Base-by-base conservation (phyloP, 2,329 filamentous ascomycete genomes). In the Venturia pyrina region DNA sequence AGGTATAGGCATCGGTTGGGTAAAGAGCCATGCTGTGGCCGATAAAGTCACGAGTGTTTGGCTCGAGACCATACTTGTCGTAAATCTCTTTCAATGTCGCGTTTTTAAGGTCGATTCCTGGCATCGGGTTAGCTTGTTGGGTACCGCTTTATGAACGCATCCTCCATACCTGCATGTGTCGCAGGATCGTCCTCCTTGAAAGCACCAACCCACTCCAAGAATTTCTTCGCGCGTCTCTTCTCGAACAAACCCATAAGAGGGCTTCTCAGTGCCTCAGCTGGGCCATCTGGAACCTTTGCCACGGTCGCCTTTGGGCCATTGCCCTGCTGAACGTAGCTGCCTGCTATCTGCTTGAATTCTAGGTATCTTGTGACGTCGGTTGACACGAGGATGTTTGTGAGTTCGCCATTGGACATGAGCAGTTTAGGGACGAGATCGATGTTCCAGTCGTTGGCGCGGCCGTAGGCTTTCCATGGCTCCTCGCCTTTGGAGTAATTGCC, bases 21-120 rank as follows among this genome's bases (percentile, higher is more conserved):
- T 93, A 98, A 62, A 99, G 87, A 67, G 95, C 95, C 95, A 99
- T 99, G 73, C 93, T 91, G 79, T 99, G 95, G 70, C 95, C 95
- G 73, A 98, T 90, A 76, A 99, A 99, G 79, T 99, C 95, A 72
- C 90, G 88, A 71, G 95, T 99, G 67, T 86, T 84, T 28, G 88
- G 75, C 81, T 99, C 95, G 68, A 99, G 89, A 67, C 92, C 90
- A 72, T 96, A 99, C 78, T 98, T 97, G 81, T 98, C 93, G 75
- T 96, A 99, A 46, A 99, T 90, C n/a, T 97, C 93, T 83, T 91
- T 96, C 93, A 98, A 96, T 67, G 90, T 93, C 81, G 85, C 88
- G 68, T 79, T 84, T 73, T 83, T 82, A 69, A 99, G 82, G 78
- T 95, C 87, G 70, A 98, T 84, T 68, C 93, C 93, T 80, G 66